A percentile compares a stretch with the other conserved stretches of the same genome.
Evolutionary conservation across 306 rosid species (phyloP).

Genomic region (Arachis hypogaea): DNA sequence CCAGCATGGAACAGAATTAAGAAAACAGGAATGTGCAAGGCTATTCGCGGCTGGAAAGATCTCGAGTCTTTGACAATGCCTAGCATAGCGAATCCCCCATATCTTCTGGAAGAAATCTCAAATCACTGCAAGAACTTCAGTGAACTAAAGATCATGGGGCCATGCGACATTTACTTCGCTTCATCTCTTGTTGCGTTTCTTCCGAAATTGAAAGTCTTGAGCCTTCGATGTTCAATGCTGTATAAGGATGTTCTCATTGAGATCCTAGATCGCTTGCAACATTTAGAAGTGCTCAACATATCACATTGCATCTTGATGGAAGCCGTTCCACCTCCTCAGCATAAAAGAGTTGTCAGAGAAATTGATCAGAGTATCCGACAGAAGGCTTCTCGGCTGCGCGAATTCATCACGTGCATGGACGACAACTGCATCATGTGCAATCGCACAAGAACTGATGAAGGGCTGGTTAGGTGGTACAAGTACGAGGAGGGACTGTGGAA

Average conservation of each 20-base stretch:
- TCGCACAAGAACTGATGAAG: constrained; percentile 66
- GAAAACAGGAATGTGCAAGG: constrained; percentile 77
- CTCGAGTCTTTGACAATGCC: constrained; percentile 86
- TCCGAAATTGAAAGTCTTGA: constrained; percentile 69
- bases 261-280: constrained; percentile 53
- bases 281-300: constrained; percentile 77
- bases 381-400: constrained; percentile 64
- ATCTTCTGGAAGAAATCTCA: constrained; percentile 67
- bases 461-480: constrained; percentile 83
- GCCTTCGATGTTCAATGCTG: constrained; percentile 69
- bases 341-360: constrained; percentile 43
- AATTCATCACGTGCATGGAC: constrained; percentile 66
- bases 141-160: constrained; percentile 86
- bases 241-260: constrained; percentile 54
- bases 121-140: constrained; percentile 63
- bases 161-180: constrained; percentile 61
- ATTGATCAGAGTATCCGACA: constrained; percentile 52
- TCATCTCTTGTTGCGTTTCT: constrained; percentile 50
- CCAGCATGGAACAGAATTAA: constrained; percentile 90
- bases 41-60: constrained; percentile 66
- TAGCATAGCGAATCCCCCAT: constrained; percentile 65
- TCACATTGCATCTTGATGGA: constrained; percentile 67
- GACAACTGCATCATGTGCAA: constrained; percentile 73
- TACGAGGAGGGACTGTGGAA: constrained; percentile 79
- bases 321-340: constrained; percentile 48